These are phyloP conservation scores for Rossbeevera mucosa DNA, from an alignment of 768 basidiomycete species.

Conservation along the genomic window DNA sequence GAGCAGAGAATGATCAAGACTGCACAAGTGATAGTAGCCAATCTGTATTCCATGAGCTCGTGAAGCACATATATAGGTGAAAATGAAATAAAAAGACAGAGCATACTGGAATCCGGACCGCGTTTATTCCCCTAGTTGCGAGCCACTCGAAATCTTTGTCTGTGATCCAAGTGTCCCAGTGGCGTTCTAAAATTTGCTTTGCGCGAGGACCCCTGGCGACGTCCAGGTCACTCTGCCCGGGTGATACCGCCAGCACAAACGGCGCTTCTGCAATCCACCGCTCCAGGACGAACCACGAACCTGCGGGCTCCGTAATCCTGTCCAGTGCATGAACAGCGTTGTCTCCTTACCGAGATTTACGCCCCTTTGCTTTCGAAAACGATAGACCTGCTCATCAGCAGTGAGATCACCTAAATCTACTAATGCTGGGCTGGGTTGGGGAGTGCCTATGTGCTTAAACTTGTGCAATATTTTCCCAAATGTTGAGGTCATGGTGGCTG, in stretches of 20 bases:
- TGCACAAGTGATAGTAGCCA: conserved; percentile 68
- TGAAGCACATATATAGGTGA: background rate
- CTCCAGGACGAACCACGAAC: conserved; percentile 78
- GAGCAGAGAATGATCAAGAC: conserved; percentile 53
- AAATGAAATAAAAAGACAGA: conserved; percentile 38
- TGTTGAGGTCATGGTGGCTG: conserved; percentile 7
- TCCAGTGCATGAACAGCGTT: background rate
- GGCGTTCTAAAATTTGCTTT: conserved; percentile 39
- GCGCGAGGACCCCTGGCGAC: conserved; percentile 52
- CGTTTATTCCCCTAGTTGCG: conserved; percentile 48
- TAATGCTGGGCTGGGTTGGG: conserved; percentile 1
- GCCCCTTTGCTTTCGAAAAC: conserved; percentile 72
- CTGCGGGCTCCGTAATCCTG: conserved; percentile 32
- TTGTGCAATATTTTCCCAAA: conserved; percentile 16
- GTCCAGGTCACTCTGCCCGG: conserved; percentile 66
- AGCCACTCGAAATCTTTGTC: conserved; percentile 55
- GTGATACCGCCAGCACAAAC: conserved; percentile 47
- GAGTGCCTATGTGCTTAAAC: conserved; percentile 6
- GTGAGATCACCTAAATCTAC: conserved; percentile 6
- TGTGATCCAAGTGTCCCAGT: conserved; percentile 54
- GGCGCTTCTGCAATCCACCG: conserved; percentile 65
- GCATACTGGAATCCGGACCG: conserved; percentile 59
- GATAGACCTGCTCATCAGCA: conserved; percentile 33
- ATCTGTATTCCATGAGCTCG: conserved; percentile 40
- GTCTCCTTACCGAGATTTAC: conserved; percentile 64